Evolutionary conservation across 2,329 filamentous ascomycete genomes (phyloP), one percentile per base, ranked within the genome.

Genomic region (Aureobasidium leucospermi): DNA sequence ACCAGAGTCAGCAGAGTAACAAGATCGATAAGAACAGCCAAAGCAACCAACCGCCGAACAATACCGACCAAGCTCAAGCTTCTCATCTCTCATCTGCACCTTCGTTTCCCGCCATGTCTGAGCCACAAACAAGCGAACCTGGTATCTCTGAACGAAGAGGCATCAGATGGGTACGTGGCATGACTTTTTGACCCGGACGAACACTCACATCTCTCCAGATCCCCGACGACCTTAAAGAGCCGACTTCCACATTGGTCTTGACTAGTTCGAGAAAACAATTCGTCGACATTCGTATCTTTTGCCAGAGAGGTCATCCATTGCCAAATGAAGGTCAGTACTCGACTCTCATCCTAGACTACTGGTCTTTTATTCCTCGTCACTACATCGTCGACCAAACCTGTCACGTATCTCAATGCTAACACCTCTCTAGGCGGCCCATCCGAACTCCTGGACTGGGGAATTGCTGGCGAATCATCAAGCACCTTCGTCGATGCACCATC

Each of bases 181-280:
- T 3, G 10, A n/a, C 4, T 28, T 16, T 31, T 15, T 4, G 6
- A 4, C 28, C 10, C 1, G 4, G 1, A 6, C 31, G 47, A 10
- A 8, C 29, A 34, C 31, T 46, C 13, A 56, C 31, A 3, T 13
- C 9, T n/a, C 7, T 7, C 31, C 41, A 63, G 61, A 13, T 49
- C 15, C 59, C 61, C 0, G 76, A 75, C 0, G 67, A 72, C 15
- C 69, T 78, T n/a, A 71, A 71, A 53, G 85, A 88, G 69, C 82
- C 82, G 15, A 88, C 85, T 0, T 80, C 78, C 1, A 88, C 85
- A 0, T 67, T 87, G 4, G 86, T 88, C 11, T 73, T 88, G 47
- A 88, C 85, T 0, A 83, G 83, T 2, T 80, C 82, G 1, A 68
- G 69, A 29, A 74, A 74, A 32, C 78, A 75, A 39, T 88, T 86